These are phyloP conservation scores for Vanrija pseudolonga DNA, from an alignment of 1,284 basidiomycete species.

Conservation along the genomic window DNA sequence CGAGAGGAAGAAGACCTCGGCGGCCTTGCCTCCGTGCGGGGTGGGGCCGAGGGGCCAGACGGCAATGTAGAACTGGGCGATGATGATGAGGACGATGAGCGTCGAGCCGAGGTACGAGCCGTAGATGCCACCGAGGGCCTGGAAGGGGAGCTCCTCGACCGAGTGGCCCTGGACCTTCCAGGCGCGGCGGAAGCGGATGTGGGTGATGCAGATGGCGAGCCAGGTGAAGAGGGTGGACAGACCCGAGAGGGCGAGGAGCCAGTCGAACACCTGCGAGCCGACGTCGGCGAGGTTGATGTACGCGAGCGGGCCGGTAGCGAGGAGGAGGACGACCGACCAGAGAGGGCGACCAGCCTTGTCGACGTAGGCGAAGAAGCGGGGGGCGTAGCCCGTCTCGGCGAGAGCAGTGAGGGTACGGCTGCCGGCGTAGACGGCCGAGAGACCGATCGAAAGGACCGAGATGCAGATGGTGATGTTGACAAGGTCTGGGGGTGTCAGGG, in stretches of 20 bases:
- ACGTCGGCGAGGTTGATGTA: slow-evolving; percentile 48
- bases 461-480: slow-evolving; percentile 52
- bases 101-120: slow-evolving; percentile 51
- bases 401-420: slow-evolving; percentile 45
- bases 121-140: slow-evolving; percentile 47
- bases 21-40: slow-evolving; percentile 30
- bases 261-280: slow-evolving; percentile 40
- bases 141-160: slow-evolving; percentile 53
- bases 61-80: slow-evolving; percentile 46
- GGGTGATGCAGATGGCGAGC: slow-evolving; percentile 30
- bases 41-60: slow-evolving; percentile 12
- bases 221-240: slow-evolving; percentile 56
- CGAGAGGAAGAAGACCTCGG: slow-evolving; percentile 49
- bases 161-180: slow-evolving; percentile 48
- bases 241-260: slow-evolving; percentile 55
- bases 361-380: slow-evolving; percentile 51
- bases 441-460: slow-evolving; percentile 46
- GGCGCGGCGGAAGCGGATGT: slow-evolving; percentile 50
- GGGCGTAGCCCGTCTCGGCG: slow-evolving; percentile 51
- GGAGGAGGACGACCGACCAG: slow-evolving; percentile 47
- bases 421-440: slow-evolving; percentile 47
- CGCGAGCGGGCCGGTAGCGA: slow-evolving; percentile 46
- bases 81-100: slow-evolving; percentile 39
- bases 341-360: slow-evolving; percentile 55
- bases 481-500: slow-evolving; percentile 24